Evolutionary conservation across 768 basidiomycete genomes (phyloP).

Genomic region (Sutorius australiensis): DNA sequence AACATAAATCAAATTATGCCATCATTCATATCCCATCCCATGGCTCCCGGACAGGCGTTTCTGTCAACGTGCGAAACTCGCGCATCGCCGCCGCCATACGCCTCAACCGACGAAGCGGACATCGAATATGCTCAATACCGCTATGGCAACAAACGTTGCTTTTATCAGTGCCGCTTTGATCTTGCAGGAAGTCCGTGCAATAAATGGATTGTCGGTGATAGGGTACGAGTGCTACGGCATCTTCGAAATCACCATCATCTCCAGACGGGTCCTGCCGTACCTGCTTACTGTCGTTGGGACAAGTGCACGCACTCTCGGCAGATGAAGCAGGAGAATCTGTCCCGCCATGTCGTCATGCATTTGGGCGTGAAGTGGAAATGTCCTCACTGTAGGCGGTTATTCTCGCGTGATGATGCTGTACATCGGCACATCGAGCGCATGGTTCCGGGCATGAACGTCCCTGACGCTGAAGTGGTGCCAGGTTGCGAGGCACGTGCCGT

Average conservation of each 20-base stretch:
- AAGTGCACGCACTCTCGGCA: conserved; percentile 18
- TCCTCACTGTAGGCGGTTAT: conserved; percentile 20
- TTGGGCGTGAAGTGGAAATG: conserved; percentile 30
- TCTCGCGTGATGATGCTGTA: conserved; percentile 33
- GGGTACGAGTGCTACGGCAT: conserved; percentile 24
- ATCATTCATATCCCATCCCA: not conserved
- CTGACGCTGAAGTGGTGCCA: conserved; percentile 24
- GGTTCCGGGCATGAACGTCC: conserved; percentile 18
- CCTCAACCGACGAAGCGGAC: conserved; percentile 15
- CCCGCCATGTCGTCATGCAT: conserved; percentile 30
- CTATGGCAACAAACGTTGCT: conserved; percentile 16
- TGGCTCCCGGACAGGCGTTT: not conserved
- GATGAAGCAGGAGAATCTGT: conserved; percentile 33
- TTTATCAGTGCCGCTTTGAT: conserved; percentile 27
- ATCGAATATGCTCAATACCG: conserved; percentile 21
- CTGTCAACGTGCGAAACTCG: not conserved
- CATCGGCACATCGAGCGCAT: conserved; percentile 31
- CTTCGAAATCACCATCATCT: conserved; percentile 26
- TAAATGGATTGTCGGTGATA: conserved; percentile 25
- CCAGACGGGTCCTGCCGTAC: conserved; percentile 11
- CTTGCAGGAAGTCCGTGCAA: conserved; percentile 23
- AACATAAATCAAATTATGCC: conserved; percentile 1
- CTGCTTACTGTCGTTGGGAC: conserved; percentile 23
- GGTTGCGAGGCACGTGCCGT: conserved; percentile 14
- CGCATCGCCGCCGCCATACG: not conserved